Conservation (phyloP, 2,329 filamentous ascomycete genomes). For the Pezicula carpinea region DNA sequence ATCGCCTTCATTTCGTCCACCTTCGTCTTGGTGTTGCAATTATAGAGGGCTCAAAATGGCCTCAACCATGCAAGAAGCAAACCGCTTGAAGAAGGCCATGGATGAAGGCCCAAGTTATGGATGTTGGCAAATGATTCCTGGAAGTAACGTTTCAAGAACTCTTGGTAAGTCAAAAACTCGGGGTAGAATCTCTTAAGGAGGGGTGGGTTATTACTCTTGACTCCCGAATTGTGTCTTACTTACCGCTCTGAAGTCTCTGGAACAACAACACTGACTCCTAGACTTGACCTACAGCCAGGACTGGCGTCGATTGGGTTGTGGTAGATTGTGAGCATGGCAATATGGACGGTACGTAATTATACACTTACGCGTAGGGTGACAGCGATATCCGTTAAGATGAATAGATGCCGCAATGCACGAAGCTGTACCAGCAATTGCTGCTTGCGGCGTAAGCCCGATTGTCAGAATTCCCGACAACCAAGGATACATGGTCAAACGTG, state of each 20-base stretch:
- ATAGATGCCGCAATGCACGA: conserved; percentile 46
- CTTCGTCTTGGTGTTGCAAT: background rate
- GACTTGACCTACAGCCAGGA: no score
- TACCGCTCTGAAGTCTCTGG: no score
- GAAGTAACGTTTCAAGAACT: conserved; percentile 52
- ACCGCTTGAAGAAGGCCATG: conserved; percentile 46
- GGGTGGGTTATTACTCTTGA: no score
- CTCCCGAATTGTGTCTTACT: no score
- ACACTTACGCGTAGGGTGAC: background rate
- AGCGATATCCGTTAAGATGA: conserved; percentile 4
- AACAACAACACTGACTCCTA: no score
- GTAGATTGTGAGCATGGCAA: conserved; percentile 56
- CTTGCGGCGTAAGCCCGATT: conserved; percentile 48
- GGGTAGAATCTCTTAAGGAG: no score
- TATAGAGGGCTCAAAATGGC: conserved; percentile 14
- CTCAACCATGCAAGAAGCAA: conserved; percentile 31
- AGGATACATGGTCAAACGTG: conserved; percentile 52
- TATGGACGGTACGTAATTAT: conserved; percentile 40
- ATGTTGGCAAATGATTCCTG: conserved; percentile 59
- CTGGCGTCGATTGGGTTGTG: conserved; percentile 63
- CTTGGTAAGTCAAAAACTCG: no score
- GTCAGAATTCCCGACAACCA: conserved; percentile 55
- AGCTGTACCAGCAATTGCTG: conserved; percentile 50
- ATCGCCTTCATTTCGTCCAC: background rate
- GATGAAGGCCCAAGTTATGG: conserved; percentile 44